A percentile compares a stretch with the other conserved stretches of the same genome.
These are phyloP conservation scores for Haplographium delicatum DNA, from an alignment of 495 filamentous ascomycete genomes.

Conservation along the genomic window DNA sequence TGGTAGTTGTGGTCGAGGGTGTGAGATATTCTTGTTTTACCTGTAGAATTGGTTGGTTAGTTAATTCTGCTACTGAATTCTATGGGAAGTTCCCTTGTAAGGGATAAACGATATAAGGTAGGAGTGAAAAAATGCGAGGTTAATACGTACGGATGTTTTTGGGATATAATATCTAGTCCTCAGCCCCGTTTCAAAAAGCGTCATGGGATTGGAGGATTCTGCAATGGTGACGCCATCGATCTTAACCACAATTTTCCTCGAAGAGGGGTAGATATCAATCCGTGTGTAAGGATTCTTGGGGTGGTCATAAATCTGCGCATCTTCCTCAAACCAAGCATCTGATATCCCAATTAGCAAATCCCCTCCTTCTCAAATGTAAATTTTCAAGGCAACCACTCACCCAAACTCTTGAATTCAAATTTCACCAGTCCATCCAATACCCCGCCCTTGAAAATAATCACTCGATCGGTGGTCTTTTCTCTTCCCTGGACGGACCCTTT, in stretches of 20 bases:
- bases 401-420: not conserved
- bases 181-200: conserved; percentile 47
- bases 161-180: conserved; percentile 49
- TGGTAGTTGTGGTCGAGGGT: not conserved
- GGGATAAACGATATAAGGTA: no score
- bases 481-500: not conserved
- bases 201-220: conserved; percentile 29
- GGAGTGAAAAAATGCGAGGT: no score
- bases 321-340: conserved; percentile 59
- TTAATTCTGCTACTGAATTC: no score
- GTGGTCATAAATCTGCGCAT: conserved; percentile 46
- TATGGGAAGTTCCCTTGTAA: no score
- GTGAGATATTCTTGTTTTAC: not conserved
- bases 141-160: conserved; percentile 34
- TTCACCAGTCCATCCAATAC: not conserved
- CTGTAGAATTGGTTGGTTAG: no score
- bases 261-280: conserved; percentile 49
- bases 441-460: not conserved
- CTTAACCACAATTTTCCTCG: conserved; percentile 41
- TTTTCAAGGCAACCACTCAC: not conserved
- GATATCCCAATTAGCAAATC: no score
- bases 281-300: conserved; percentile 58
- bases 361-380: no score
- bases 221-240: conserved; percentile 44
- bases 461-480: not conserved